Conservation (phyloP, 164 flowering plant genomes). For the Piper longum region DNA sequence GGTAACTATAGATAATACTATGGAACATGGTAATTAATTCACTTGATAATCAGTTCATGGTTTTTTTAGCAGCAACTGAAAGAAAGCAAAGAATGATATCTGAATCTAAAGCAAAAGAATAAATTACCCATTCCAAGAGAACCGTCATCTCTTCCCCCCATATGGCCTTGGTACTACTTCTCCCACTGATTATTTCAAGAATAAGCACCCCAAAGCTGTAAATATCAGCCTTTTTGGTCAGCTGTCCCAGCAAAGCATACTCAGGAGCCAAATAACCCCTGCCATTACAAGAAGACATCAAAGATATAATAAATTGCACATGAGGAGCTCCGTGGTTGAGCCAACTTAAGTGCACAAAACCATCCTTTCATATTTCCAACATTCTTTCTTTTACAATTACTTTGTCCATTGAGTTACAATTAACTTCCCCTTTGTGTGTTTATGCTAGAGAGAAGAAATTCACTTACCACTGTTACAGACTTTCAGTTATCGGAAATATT, state of each 20-base stretch:
- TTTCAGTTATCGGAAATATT: not conserved
- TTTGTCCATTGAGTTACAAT: too few relatives aligned
- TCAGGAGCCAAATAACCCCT: conserved; percentile 93
- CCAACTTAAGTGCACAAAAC: not conserved
- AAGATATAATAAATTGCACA: not conserved
- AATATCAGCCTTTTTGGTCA: conserved; percentile 75
- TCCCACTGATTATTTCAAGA: conserved; percentile 72
- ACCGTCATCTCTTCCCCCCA: conserved; percentile 46
- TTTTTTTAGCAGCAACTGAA: not conserved
- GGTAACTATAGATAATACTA: too few relatives aligned
- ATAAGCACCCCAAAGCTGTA: conserved; percentile 80
- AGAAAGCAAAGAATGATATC: not conserved
- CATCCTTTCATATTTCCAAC: too few relatives aligned
- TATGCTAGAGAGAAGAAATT: not conserved
- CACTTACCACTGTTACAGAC: not conserved
- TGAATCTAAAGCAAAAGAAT: not conserved
- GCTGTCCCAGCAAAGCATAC: conserved; percentile 56
- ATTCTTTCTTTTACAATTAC: too few relatives aligned
- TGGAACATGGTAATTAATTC: not conserved
- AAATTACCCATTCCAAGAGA: conserved; percentile 71
- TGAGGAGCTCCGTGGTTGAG: not conserved
- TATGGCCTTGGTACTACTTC: conserved; percentile 52
- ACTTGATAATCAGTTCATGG: too few relatives aligned
- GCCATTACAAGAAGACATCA: conserved; percentile 6
- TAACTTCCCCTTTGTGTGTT: too few relatives aligned